Base-by-base conservation (phyloP, 2,329 filamentous ascomycete species). In the Xylaria sp. region DNA sequence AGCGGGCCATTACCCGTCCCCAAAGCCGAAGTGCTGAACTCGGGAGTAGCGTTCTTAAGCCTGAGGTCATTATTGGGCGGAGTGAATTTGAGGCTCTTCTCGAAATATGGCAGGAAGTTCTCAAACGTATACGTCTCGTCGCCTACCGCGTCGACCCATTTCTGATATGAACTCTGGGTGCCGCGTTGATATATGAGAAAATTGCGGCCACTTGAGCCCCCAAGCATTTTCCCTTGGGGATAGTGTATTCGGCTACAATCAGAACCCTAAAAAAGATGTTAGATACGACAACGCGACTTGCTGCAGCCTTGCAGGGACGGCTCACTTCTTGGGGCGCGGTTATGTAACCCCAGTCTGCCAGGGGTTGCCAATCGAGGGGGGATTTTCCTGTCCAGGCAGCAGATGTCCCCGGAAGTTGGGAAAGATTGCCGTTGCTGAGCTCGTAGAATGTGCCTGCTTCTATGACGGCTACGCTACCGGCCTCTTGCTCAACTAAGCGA, bases 381-480 rank as follows among this genome's bases (percentile, higher is more conserved):
- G n/a, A 35, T 21, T 52, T 56, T 9, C 25, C 17, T 12, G 46
- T 52, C 3, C 6, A 49, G 1, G 31, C 37, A 7, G 37, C 28
- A n/a, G 45, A 23, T 12, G 6, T 8, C 1, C 23, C 58, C 1
- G 58, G 58, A 15, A 56, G 25, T 15, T 59, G 47, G 17, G 17
- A 38, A 1, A 38, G 21, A 17, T 53, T 53, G 1, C 56, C 56
- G 17, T 46, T 53, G 15, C 38, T 12, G 3, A 53, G 7, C 31
- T 59, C 57, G 15, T 59, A 61, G 17, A 43, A 61, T 3, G 58
- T 53, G 21, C 58, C 58, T 12, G 58, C 58, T 21, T 61, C 58
- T 1, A 61, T 45, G 2, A 61, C 43, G 15, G 58, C 58, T 6
- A 61, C 52, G 8, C 45, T 14, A 17, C 33, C 52, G n/a, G 17